Conservation (phyloP, 768 basidiomycete genomes). For the Lactifluus volemus region DNA sequence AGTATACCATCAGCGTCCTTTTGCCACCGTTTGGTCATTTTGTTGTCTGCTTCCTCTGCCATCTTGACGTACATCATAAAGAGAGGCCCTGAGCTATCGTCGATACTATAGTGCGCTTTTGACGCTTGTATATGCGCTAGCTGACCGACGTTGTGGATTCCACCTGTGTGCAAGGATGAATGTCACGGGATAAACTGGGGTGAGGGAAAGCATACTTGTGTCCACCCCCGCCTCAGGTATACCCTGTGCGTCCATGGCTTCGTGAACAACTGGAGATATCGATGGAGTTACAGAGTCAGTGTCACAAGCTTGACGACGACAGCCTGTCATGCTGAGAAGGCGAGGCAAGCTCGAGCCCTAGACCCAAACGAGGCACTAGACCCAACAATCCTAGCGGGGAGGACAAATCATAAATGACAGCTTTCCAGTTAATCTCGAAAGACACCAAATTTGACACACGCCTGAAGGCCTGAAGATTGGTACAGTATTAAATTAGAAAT, state of each 20-base stretch:
- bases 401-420: background rate
- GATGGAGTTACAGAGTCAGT: background rate
- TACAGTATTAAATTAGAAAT: no score
- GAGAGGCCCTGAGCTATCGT: background rate
- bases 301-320: background rate
- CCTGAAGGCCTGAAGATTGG: no score
- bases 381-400: no score
- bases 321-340: background rate
- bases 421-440: no score
- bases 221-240: background rate
- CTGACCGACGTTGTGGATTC: background rate
- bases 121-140: background rate
- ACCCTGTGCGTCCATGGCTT: background rate
- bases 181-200: background rate
- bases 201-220: background rate
- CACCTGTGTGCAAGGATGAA: background rate
- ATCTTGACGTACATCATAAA: constrained; percentile 7
- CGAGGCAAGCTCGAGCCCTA: background rate
- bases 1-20: constrained; percentile 15
- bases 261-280: background rate
- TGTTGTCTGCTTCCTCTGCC: constrained; percentile 9
- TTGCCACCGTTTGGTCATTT: constrained; percentile 11
- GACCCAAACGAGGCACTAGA: no score
- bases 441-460: no score
- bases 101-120: background rate